Evolutionary conservation across 345 rosid genomes (phyloP), one percentile per base, ranked within the genome.

Genomic region (Pugionium dolabratum): DNA sequence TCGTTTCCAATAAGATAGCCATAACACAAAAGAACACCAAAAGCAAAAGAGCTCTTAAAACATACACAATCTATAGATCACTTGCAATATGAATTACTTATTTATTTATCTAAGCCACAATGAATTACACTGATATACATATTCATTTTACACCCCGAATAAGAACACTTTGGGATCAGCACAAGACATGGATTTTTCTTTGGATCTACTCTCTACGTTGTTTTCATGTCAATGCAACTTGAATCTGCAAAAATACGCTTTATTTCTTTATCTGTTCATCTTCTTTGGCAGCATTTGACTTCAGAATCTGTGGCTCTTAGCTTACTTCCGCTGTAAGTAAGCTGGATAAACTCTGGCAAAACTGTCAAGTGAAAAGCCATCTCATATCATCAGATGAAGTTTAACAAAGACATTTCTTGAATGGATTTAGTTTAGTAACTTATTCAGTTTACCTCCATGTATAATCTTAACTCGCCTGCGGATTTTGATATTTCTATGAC

Each of bases 401-500:
- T n/a, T n/a, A n/a, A n/a, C n/a, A n/a, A n/a, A n/a, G n/a, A n/a
- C n/a, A 39, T n/a, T 44, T 43, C 27, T 51, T 66, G 37, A 53
- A 59, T 30, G 29, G 7, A n/a, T n/a, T n/a, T n/a, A n/a, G 18
- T 39, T 33, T 40, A 60, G 27, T 47, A 62, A 41, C 9, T 5
- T 37, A 25, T 39, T 46, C 2, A 47, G n/a, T 43, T 54, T 79
- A 86, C 97, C 90, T 88, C 85, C 68, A 79, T 80, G 75, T 87
- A 93, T 30, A 75, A 51, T 52, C 72, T 71, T 46, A 82, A 63
- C 68, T 90, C 85, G 67, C 91, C 95, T 50, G 83, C 85, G 33
- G 94, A 79, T 80, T 88, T 89, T 51, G 97, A 82, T 80, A 90
- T 80, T 80, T 93, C 94, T 37, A 93, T 73, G 6, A 88, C 91